Conservation (phyloP, 129 eudicot genomes). For the Artemisia argyi region DNA sequence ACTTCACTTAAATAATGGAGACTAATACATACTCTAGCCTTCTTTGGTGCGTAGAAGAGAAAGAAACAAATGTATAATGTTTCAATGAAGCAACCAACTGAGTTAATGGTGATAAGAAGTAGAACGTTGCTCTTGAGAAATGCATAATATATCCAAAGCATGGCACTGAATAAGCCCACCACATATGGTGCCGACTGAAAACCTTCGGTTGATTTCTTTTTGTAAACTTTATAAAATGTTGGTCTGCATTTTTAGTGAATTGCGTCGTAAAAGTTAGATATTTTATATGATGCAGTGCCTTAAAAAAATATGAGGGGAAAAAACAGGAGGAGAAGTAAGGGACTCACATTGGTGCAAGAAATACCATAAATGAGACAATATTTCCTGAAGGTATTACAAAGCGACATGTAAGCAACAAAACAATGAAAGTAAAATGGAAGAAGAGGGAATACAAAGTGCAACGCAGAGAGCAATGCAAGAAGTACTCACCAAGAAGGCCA, state of each 20-base stretch:
- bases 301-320: too few relatives aligned
- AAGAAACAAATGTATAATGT: constrained; percentile 54
- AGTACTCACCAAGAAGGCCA: constrained; percentile 54
- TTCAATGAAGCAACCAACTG: constrained; percentile 55
- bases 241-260: constrained; percentile 45
- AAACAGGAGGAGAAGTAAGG: neutral
- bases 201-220: constrained; percentile 74
- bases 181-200: constrained; percentile 70
- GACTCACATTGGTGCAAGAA: constrained; percentile 68
- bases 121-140: constrained; percentile 48
- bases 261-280: neutral
- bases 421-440: neutral
- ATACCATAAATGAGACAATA: constrained; percentile 62
- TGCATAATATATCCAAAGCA: constrained; percentile 73
- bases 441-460: neutral
- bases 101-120: constrained; percentile 66
- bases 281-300: too few relatives aligned
- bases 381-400: constrained; percentile 38
- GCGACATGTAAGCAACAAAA: neutral
- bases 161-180: constrained; percentile 66
- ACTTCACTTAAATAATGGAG: neutral
- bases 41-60: constrained; percentile 61
- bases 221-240: constrained; percentile 57
- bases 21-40: constrained; percentile 37
- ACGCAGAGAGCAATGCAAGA: neutral